Base-by-base conservation (phyloP, 2,329 filamentous ascomycete genomes). In the Neodidymelliopsis sp. region DNA sequence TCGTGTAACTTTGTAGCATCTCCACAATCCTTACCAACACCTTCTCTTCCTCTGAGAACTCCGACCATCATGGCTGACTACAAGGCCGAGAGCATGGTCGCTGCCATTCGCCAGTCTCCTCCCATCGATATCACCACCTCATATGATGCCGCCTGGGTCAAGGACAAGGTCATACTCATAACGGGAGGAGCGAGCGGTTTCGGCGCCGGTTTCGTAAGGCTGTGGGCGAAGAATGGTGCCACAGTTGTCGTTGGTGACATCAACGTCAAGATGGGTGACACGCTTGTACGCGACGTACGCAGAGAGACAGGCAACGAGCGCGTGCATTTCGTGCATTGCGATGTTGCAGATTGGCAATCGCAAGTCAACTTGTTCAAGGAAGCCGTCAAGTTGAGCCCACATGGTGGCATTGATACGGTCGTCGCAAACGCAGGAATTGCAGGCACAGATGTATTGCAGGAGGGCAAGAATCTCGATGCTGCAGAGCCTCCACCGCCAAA, bases 341-440 rank as follows among this genome's bases (percentile, higher is more conserved):
- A 89, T 70, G 86, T 89, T 8, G 84, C 82, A 1, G 76, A 80
- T 54, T 89, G 85, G 84, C 73, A 83, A 31, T 82, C 81, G 5
- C 86, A 89, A 63, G 81, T 84, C 34, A 73, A 78, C 20, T 76
- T 89, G 43, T 90, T 89, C 76, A 81, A 82, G 33, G 70, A 78
- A 42, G 84, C 84, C 3, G 74, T 77, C 27, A 73, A 74, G 41
- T 71, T 82, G 44, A 85, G 82, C 51, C 78, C 77, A 0, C 76
- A 80, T 39, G 77, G 79, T 12, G 78, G 79, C 10, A 79, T 88
- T 54, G 84, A 88, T 67, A 75, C 79, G 15, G 84, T 88, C 4
- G 83, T 88, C 34, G 84, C 85, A 53, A 88, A 87, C 63, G 86
- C 86, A 0, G 87, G 86, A 35, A 81, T 88, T 56, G 75, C 78